These are phyloP conservation scores for Acacia melanoxylon DNA, from an alignment of 306 rosid species.

Conservation along the genomic window DNA sequence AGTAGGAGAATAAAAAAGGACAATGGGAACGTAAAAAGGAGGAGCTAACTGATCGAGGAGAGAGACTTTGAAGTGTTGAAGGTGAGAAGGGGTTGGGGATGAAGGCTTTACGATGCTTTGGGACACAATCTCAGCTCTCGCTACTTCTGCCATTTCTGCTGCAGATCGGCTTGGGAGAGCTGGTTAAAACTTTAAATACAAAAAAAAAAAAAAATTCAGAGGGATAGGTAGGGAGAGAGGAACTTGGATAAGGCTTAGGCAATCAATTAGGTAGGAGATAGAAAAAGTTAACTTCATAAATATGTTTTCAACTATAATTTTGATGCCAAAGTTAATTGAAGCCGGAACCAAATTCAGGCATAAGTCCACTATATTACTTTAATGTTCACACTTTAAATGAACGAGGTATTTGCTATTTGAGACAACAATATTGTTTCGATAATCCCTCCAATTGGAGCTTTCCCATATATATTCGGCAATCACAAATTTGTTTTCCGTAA, in stretches of 20 bases:
- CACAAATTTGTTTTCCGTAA: no score
- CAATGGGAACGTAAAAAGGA: conserved; percentile 1
- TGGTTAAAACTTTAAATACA: neutral
- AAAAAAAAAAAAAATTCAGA: neutral
- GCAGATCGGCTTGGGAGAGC: neutral
- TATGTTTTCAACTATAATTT: neutral
- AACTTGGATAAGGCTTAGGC: neutral
- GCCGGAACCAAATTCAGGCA: neutral
- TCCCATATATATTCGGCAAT: no score
- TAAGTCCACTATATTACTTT: neutral
- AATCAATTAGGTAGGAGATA: neutral
- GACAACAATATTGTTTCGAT: no score
- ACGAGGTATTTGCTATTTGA: no score
- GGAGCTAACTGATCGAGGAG: conserved; percentile 38
- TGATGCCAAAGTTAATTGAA: neutral
- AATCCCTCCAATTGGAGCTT: no score
- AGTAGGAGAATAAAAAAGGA: conserved; percentile 28
- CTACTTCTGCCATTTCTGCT: conserved; percentile 1
- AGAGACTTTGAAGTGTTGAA: conserved; percentile 24
- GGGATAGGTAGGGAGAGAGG: neutral
- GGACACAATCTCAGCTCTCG: conserved; percentile 15
- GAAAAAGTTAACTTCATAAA: neutral
- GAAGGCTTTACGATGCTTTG: conserved; percentile 24
- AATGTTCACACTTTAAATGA: neutral
- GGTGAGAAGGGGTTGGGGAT: conserved; percentile 31